These are phyloP conservation scores for Penicillium sp. DNA, from an alignment of 2,329 filamentous ascomycete genomes.

Conservation along the genomic window DNA sequence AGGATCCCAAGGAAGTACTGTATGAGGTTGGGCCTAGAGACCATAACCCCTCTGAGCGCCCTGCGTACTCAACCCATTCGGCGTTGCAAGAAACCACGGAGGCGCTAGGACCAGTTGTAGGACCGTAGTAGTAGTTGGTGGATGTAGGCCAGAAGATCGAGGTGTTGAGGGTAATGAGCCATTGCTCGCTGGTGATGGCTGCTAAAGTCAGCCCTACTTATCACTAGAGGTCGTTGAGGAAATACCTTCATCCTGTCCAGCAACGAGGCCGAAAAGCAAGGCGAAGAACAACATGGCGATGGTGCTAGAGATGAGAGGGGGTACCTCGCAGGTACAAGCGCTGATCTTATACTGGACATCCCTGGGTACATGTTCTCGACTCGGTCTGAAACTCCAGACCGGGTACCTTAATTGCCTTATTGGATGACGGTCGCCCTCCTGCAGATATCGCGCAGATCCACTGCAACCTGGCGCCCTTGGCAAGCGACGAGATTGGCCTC, in stretches of 20 bases:
- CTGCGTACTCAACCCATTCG: conserved; percentile 25
- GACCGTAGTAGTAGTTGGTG: conserved; percentile 31
- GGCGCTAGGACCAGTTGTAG: conserved; percentile 27
- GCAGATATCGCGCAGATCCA: conserved; percentile 8
- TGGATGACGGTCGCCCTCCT: neutral
- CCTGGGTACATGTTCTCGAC: neutral
- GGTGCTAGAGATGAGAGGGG: neutral
- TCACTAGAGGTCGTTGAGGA: too few species aligned
- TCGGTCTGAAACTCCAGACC: neutral
- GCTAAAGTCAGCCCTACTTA: neutral
- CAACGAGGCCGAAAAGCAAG: conserved; percentile 3
- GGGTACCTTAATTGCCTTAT: neutral
- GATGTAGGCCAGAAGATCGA: conserved; percentile 32
- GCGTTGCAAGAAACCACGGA: conserved; percentile 29
- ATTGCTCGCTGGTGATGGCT: conserved; percentile 36
- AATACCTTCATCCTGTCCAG: conserved; percentile 10
- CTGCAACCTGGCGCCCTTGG: conserved; percentile 14
- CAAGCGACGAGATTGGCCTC: conserved; percentile 10
- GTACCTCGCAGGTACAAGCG: neutral
- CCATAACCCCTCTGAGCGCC: conserved; percentile 20
- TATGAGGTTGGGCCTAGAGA: conserved; percentile 27
- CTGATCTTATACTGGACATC: neutral
- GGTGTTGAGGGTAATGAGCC: conserved; percentile 26
- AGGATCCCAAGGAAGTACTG: conserved; percentile 18
- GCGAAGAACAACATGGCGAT: conserved; percentile 6